phyloP scores from a whole-genome alignment of 2,329 filamentous ascomycete species.

The Fusarium sp. region DNA sequence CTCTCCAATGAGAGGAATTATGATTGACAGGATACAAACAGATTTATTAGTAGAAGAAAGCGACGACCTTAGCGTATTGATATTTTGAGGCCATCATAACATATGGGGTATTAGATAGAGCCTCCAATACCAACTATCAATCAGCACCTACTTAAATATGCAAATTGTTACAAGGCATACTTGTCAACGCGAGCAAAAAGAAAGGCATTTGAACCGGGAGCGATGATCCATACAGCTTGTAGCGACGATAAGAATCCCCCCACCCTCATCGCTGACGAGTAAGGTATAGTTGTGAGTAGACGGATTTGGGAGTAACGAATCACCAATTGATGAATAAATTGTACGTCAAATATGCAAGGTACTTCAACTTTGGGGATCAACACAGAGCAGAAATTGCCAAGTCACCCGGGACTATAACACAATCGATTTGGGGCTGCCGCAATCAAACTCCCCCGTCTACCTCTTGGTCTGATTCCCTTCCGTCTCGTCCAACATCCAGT shows the following conservation, averaged over 20 bases:
- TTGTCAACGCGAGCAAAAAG: not conserved
- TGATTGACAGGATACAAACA: not conserved
- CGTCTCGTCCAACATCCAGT: constrained; percentile 53
- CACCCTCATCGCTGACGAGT: not conserved
- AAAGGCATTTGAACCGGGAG: not conserved
- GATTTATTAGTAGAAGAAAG: not conserved
- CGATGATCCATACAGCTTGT: not conserved
- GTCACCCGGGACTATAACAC: constrained; percentile 49
- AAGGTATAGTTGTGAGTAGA: not conserved
- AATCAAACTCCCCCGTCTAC: constrained; percentile 50
- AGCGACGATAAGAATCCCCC: not conserved
- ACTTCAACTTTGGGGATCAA: constrained; percentile 42
- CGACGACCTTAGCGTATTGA: constrained; percentile 15
- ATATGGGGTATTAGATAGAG: constrained; percentile 15
- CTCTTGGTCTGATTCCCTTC: constrained; percentile 47
- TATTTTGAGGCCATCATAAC: constrained; percentile 15
- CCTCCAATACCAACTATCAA: constrained; percentile 1
- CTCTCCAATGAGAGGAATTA: constrained; percentile 56
- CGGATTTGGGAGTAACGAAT: not conserved
- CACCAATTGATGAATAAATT: constrained; percentile 14
- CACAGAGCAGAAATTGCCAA: constrained; percentile 42
- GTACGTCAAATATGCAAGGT: constrained; percentile 34
- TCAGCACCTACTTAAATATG: constrained; percentile 6
- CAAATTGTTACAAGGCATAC: not conserved
- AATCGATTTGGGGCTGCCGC: constrained; percentile 51